These are phyloP conservation scores for Thalassiosira allenii DNA, from an alignment of 352 stramenopile species.

Conservation along the genomic window DNA sequence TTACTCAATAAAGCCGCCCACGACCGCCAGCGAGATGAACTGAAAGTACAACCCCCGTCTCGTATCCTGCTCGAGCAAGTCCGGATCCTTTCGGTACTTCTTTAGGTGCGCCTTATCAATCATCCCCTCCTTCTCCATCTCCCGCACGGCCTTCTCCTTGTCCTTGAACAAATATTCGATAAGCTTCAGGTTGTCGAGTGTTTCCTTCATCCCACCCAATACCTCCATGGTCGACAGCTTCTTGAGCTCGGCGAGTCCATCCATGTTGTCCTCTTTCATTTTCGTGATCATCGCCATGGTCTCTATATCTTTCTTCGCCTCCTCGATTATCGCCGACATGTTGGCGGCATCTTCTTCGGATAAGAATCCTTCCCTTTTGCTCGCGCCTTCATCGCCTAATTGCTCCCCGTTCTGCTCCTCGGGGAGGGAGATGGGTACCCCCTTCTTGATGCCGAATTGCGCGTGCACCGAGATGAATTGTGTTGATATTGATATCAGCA, in stretches of 20 bases:
- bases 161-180: constrained; percentile 76
- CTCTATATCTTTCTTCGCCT: constrained; percentile 61
- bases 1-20: constrained; percentile 66
- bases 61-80: constrained; percentile 70
- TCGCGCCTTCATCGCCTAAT: too few relatives aligned
- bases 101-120: constrained; percentile 65
- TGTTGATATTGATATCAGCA: too few relatives aligned
- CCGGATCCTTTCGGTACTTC: constrained; percentile 70
- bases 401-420: too few relatives aligned
- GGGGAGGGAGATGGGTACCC: constrained; percentile 8
- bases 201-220: constrained; percentile 62
- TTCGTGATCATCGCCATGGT: constrained; percentile 66
- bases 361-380: constrained; percentile 28
- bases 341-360: constrained; percentile 65
- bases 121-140: constrained; percentile 75
- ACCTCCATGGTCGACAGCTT: constrained; percentile 52
- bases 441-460: constrained; percentile 53
- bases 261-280: constrained; percentile 52
- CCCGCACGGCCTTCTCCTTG: constrained; percentile 61
- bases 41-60: constrained; percentile 69
- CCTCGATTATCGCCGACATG: constrained; percentile 63
- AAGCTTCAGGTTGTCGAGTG: constrained; percentile 67
- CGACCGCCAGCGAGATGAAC: constrained; percentile 67
- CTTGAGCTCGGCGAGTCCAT: constrained; percentile 40
- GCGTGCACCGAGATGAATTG: too few relatives aligned